A percentile compares a stretch with the other conserved stretches of the same genome.
Conservation (phyloP, 352 stramenopile species). For the Phytophthora pluvialis region DNA sequence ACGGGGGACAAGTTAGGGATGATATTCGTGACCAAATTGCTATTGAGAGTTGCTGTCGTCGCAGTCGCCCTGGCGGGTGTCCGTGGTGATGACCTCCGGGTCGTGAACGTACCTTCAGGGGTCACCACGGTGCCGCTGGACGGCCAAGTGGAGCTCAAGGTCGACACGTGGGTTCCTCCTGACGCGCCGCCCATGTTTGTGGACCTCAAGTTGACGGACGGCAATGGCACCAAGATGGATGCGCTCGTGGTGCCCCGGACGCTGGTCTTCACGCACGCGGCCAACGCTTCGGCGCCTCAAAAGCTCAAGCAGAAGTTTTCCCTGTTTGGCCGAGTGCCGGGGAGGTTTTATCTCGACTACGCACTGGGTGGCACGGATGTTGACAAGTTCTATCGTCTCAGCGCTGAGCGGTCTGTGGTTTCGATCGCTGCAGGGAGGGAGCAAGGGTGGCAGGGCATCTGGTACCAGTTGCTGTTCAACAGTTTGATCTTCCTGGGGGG, state of each 20-base stretch:
- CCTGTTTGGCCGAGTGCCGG: constrained; percentile 43
- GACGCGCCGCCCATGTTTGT: constrained; percentile 50
- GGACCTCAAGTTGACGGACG: constrained; percentile 49
- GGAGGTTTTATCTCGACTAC: constrained; percentile 71
- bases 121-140: constrained; percentile 56
- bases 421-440: constrained; percentile 48
- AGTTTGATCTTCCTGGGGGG: constrained; percentile 55
- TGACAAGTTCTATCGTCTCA: constrained; percentile 51
- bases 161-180: constrained; percentile 51
- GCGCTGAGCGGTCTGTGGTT: constrained; percentile 59
- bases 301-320: constrained; percentile 49
- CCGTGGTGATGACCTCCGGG: constrained; percentile 16
- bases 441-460: constrained; percentile 71
- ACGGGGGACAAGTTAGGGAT: background rate
- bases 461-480: constrained; percentile 73
- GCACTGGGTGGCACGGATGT: constrained; percentile 42
- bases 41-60: constrained; percentile 11
- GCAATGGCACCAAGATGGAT: constrained; percentile 42
- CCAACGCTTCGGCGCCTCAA: constrained; percentile 23
- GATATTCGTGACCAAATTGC: background rate
- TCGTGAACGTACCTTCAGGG: constrained; percentile 62
- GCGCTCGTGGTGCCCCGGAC: constrained; percentile 44
- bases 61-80: background rate
- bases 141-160: constrained; percentile 43
- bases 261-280: constrained; percentile 43